Evolutionary conservation across 371 early-diverging fungal species (phyloP).

Genomic region (Coemansia sp.): DNA sequence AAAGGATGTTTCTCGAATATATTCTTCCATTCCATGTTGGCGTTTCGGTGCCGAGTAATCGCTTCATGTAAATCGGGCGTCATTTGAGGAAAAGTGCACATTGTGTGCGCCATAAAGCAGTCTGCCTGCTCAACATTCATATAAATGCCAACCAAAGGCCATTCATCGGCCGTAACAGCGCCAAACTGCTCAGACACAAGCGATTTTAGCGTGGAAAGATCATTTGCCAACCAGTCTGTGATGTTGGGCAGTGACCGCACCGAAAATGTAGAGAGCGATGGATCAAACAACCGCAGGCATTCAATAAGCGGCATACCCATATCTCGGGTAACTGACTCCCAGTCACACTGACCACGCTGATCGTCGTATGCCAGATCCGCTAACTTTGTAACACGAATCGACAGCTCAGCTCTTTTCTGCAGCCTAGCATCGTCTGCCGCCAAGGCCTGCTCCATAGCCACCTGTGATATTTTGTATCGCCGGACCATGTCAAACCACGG

Average conservation of each 20-base stretch:
- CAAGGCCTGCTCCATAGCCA: neutral
- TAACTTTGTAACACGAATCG: neutral
- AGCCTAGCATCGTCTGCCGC: neutral
- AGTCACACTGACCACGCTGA: neutral
- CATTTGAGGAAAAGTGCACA: neutral
- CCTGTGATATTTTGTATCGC: neutral
- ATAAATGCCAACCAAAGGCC: neutral
- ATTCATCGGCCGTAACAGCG: neutral
- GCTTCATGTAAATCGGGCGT: neutral
- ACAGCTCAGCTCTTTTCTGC: neutral
- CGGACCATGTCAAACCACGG: conserved; percentile 1
- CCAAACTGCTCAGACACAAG: neutral
- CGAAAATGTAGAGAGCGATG: neutral
- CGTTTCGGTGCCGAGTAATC: neutral
- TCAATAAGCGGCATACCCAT: neutral
- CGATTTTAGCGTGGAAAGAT: neutral
- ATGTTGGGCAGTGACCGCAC: neutral
- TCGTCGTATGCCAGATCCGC: neutral
- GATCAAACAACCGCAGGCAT: conserved; percentile 2
- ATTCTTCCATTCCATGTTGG: neutral
- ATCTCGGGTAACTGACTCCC: conserved; percentile 8
- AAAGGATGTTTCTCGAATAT: neutral
- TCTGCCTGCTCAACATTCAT: conserved; percentile 3
- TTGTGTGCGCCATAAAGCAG: neutral
- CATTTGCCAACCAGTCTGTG: neutral